Evolutionary conservation across 2,329 filamentous ascomycete species (phyloP).

Genomic region (Cyanodermella asteris): DNA sequence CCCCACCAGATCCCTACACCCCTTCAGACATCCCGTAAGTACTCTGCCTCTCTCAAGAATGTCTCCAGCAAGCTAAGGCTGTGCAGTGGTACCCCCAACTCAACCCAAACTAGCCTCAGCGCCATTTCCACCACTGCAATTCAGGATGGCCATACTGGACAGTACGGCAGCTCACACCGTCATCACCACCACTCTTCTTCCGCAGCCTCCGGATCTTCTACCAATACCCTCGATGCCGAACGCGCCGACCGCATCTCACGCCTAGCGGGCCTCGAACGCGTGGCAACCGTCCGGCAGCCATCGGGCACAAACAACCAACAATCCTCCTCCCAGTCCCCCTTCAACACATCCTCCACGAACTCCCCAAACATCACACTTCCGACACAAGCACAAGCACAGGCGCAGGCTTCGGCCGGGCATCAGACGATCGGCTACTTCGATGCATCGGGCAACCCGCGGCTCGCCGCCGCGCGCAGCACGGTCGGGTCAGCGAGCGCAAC

Average conservation of each 20-base stretch:
- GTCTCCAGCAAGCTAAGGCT: background rate
- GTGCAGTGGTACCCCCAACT: constrained; percentile 70
- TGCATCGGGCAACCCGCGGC: constrained; percentile 40
- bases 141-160: constrained; percentile 84
- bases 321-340: constrained; percentile 5
- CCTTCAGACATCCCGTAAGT: constrained; percentile 77
- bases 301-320: no score
- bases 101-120: constrained; percentile 75
- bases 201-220: constrained; percentile 35
- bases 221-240: constrained; percentile 67
- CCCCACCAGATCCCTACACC: constrained; percentile 62
- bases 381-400: no score
- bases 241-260: constrained; percentile 89
- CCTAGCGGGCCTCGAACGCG: constrained; percentile 71
- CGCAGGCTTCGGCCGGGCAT: no score
- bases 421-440: constrained; percentile 60
- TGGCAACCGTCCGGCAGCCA: constrained; percentile 45
- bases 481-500: constrained; percentile 82
- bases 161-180: constrained; percentile 39
- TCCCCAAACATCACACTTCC: constrained; percentile 21
- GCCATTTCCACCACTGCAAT: constrained; percentile 84
- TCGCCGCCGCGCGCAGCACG: constrained; percentile 62
- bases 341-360: constrained; percentile 12
- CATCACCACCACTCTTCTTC: constrained; percentile 32
- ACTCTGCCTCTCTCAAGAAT: constrained; percentile 2